These are phyloP conservation scores for Inga oerstediana DNA, from an alignment of 306 rosid species.

Conservation along the genomic window DNA sequence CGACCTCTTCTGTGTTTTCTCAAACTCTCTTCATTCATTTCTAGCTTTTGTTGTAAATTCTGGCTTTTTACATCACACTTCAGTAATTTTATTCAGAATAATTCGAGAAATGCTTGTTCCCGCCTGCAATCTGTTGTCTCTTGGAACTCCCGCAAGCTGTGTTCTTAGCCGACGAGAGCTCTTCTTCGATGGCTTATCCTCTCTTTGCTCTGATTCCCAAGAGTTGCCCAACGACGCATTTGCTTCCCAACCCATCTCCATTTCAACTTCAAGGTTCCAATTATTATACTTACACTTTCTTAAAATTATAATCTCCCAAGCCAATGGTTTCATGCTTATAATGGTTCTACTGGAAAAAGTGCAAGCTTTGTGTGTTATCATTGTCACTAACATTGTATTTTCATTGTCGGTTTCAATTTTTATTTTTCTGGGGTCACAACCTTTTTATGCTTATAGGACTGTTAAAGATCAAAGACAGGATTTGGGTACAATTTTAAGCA, in stretches of 20 bases:
- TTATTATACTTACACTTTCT: slow-evolving; percentile 7
- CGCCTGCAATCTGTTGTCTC: slow-evolving; percentile 54
- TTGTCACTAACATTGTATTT: slow-evolving; percentile 6
- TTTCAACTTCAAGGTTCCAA: slow-evolving; percentile 63
- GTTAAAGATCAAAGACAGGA: slow-evolving; percentile 50
- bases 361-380: slow-evolving; percentile 10
- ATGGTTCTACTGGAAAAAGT: slow-evolving; percentile 20
- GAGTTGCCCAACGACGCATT: slow-evolving; percentile 38
- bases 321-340: slow-evolving; percentile 1
- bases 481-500: slow-evolving; percentile 37
- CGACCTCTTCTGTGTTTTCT: background rate
- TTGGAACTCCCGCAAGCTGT: slow-evolving; percentile 36
- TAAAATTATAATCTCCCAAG: background rate
- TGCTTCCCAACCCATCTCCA: slow-evolving; percentile 44
- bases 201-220: slow-evolving; percentile 61
- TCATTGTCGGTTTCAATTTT: background rate
- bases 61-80: background rate
- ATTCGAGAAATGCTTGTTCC: slow-evolving; percentile 55
- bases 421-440: slow-evolving; percentile 14
- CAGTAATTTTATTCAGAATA: background rate
- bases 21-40: background rate
- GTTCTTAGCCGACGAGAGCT: slow-evolving; percentile 65
- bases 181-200: slow-evolving; percentile 68
- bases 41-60: background rate
- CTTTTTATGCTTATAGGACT: slow-evolving; percentile 41